Base-by-base conservation (phyloP, 306 rosid species). In the Medicago ruthenica region DNA sequence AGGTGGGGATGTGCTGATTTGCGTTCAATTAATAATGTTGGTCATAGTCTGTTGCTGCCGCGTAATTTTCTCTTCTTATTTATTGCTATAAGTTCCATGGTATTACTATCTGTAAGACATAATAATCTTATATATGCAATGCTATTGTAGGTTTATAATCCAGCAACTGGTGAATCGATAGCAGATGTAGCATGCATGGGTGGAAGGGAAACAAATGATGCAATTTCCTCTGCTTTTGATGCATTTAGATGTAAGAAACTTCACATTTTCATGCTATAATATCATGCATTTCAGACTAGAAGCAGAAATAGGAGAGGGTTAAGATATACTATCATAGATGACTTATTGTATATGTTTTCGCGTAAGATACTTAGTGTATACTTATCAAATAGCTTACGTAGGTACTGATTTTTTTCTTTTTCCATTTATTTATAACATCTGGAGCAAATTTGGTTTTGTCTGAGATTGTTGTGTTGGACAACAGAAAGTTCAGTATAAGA, bases 121-220 rank as follows among this genome's bases (percentile, higher is more conserved):
- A 48, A 48, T 48, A 48, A 53, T 78, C 44, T 65, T 61, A 58
- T 71, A 64, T 71, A 55, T 75, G 76, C 59, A 51, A 73, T 45
- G 55, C 20, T 14, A 22, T 81, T 81, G 78, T 83, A 95, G 99
- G 97, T 95, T 75, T 72, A 55, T 69, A 95, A 95, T 86, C 99
- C 99, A 20, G 90, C 99, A 41, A 95, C 92, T 3, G 97, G 99
- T 62, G 96, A 92, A 77, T 88, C 93, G 70, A 86, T 95, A 78
- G 85, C 90, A 78, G 87, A 91, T 66, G 89, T 95, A 22, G 83
- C 99, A 42, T 91, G 86, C 88, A 92, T 95, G 98, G 97, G 97
- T 59, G 87, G 69, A 73, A 92, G 67, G 73, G 99, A 95, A 87
- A 90, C 99, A 4, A 83, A 88, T 50, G 97, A 92, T 89, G 99